Percentiles rank a stretch among this genome's conserved stretches.
Conservation (phyloP, 768 basidiomycete genomes). For the Podaxis sp. region DNA sequence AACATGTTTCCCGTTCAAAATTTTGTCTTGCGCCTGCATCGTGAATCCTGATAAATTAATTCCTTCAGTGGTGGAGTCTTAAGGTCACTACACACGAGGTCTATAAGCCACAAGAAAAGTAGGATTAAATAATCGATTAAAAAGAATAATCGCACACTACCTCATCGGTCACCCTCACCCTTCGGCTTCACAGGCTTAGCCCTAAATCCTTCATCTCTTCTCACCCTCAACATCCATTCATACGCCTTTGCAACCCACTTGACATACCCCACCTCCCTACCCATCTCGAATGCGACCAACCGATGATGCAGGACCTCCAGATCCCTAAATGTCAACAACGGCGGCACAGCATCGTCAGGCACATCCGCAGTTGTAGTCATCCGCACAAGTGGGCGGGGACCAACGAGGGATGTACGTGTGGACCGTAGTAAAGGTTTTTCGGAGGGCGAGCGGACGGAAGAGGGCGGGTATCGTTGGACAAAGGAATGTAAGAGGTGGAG, state of each 20-base stretch:
- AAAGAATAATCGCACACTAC: background rate
- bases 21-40: too few relatives aligned
- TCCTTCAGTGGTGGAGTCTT: too few relatives aligned
- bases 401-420: constrained; percentile 54
- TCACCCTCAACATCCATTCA: constrained; percentile 58
- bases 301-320: constrained; percentile 78
- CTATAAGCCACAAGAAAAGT: too few relatives aligned
- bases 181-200: background rate
- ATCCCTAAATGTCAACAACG: constrained; percentile 73
- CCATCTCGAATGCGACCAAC: constrained; percentile 44
- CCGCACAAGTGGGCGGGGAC: constrained; percentile 66
- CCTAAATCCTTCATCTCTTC: constrained; percentile 45
- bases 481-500: constrained; percentile 60
- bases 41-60: too few relatives aligned
- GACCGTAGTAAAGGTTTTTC: constrained; percentile 52
- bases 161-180: background rate
- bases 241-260: constrained; percentile 77
- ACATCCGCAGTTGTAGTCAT: constrained; percentile 56
- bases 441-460: constrained; percentile 37
- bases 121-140: too few relatives aligned
- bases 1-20: too few relatives aligned
- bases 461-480: constrained; percentile 61
- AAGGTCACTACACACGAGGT: too few relatives aligned
- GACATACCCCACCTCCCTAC: constrained; percentile 60
- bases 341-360: constrained; percentile 79